Evolutionary conservation across 2,329 filamentous ascomycete species (phyloP), one percentile per base, ranked within the genome.

Genomic region (Fusarium sp.): DNA sequence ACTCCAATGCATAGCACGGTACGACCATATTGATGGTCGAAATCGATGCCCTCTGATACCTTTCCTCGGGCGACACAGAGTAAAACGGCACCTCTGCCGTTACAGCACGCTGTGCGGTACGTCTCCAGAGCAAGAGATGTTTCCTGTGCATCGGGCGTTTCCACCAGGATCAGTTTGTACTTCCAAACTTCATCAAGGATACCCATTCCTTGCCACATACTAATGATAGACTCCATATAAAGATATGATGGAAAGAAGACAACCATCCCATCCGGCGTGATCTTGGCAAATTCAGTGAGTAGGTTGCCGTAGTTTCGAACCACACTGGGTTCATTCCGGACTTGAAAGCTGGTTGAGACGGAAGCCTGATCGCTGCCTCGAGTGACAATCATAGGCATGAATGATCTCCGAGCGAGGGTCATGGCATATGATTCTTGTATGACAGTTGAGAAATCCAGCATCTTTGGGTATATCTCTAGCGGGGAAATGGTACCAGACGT

Each of bases 201-300:
- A 31, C 95, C 95, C 95, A 98, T 98, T 61, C 94, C 95, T 82
- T 99, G 96, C 96, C 96, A 99, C 91, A 97, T 97, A 81, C 93
- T 95, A 81, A 99, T 98, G 80, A 98, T 98, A 58, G 93, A 96
- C 81, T 99, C 96, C 96, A 99, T 98, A 84, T 99, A 99, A 4
- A 99, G 88, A 78, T 99, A 99, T 0, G 95, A 97, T 0, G 96
- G 97, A 81, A 99, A 99, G 86, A 99, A 99, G 42, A 99, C 96
- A n/a, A 99, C 96, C 82, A 99, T 91, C 36, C 96, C 96, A 78
- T 99, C 96, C 0, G 96, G 97, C 0, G 96, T 99, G 73, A 98
- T 91, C 81, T 95, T 97, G 60, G 95, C 93, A 80, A 99, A 98
- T 80, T 99, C 96, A 13, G 95, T 96, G 36, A 99, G 86, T 5